phyloP scores from a whole-genome alignment of 1,284 basidiomycete genomes.

The Fomitopsis schrenkii region DNA sequence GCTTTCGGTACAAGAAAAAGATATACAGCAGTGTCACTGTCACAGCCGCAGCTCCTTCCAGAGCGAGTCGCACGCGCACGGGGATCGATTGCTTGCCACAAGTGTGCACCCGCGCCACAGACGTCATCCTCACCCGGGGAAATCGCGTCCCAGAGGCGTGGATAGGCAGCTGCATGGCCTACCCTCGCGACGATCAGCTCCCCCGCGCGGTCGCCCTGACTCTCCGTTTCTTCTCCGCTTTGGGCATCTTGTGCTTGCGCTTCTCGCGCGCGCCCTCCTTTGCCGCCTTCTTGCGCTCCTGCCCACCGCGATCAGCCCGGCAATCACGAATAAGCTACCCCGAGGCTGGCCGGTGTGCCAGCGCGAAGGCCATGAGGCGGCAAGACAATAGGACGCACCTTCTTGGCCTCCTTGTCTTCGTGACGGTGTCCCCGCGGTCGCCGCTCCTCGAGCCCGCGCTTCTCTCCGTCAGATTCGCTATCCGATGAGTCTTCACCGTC shows the following conservation, averaged over 20 bases:
- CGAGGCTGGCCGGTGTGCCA: background rate
- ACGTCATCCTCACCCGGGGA: background rate
- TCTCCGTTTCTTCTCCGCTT: conserved; percentile 85
- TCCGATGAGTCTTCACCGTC: conserved; percentile 25
- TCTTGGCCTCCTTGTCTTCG: conserved; percentile 90
- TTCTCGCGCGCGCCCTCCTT: conserved; percentile 88
- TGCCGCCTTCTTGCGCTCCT: conserved; percentile 87
- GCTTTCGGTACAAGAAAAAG: background rate
- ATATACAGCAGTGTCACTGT: background rate
- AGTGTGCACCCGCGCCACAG: background rate
- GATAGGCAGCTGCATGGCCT: background rate
- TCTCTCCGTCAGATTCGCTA: conserved; percentile 17
- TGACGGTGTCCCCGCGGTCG: conserved; percentile 81
- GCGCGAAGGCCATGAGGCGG: conserved; percentile 7
- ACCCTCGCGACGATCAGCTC: conserved; percentile 6
- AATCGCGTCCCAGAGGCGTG: background rate
- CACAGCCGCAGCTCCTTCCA: background rate
- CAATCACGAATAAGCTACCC: background rate
- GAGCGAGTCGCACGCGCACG: background rate
- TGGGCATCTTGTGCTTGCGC: conserved; percentile 90
- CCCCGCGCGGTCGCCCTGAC: conserved; percentile 56
- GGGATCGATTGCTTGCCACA: background rate
- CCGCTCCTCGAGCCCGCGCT: conserved; percentile 42
- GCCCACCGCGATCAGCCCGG: conserved; percentile 1
- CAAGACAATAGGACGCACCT: conserved; percentile 44